Evolutionary conservation across 164 flowering plant genomes (phyloP).

Genomic region (Protea cynaroides): DNA sequence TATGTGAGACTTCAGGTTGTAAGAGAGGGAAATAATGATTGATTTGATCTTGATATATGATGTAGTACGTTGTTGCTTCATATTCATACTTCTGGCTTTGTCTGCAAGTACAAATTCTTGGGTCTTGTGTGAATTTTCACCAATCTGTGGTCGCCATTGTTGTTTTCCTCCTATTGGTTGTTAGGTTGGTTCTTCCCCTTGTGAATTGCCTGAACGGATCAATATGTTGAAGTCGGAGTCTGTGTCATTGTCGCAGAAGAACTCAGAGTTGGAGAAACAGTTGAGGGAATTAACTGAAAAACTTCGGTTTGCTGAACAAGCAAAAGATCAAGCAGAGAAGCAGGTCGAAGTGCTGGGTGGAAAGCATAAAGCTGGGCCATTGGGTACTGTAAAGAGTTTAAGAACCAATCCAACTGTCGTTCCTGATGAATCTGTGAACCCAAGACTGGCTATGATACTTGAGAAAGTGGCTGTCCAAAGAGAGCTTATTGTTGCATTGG

Average conservation of each 20-base stretch:
- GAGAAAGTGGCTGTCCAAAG: conserved; percentile 54
- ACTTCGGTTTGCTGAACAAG: conserved; percentile 62
- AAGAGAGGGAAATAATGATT: not conserved
- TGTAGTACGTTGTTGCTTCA: not conserved
- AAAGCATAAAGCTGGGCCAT: conserved; percentile 74
- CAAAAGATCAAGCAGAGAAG: conserved; percentile 50
- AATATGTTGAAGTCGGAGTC: conserved; percentile 50
- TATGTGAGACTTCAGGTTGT: not conserved
- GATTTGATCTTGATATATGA: not conserved
- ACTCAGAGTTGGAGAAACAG: conserved; percentile 58
- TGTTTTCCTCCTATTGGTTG: not conserved
- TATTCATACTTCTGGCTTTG: not conserved
- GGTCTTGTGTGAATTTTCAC: not conserved
- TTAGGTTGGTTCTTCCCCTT: conserved; percentile 42
- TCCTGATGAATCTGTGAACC: conserved; percentile 82
- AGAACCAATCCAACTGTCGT: conserved; percentile 73
- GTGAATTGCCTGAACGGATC: conserved; percentile 57
- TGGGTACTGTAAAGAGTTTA: conserved; percentile 82
- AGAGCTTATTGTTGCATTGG: conserved; percentile 79
- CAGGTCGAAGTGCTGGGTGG: conserved; percentile 46
- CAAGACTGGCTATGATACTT: conserved; percentile 69
- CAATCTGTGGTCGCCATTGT: not conserved
- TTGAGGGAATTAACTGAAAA: conserved; percentile 56
- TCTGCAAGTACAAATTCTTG: not conserved
- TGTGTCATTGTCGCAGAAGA: conserved; percentile 43